These are phyloP conservation scores for Neurospora sp. DNA, from an alignment of 495 filamentous ascomycete species.

Conservation along the genomic window DNA sequence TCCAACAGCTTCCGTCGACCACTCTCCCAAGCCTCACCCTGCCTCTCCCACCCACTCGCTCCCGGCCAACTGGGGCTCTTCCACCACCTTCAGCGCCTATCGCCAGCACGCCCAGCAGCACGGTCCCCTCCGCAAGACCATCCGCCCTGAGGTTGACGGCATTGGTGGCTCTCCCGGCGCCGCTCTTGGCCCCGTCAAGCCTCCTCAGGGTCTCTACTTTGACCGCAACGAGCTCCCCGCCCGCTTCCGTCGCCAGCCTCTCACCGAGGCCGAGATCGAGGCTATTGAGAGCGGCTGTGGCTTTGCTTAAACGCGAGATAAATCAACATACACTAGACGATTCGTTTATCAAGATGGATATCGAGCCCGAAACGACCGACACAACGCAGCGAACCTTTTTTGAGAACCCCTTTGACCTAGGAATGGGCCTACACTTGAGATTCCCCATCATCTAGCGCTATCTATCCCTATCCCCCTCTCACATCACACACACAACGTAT, in stretches of 20 bases:
- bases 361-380: not conserved
- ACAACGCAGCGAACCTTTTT: not conserved
- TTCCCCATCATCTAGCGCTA: not conserved
- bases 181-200: slow-evolving; percentile 58
- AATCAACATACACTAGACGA: not conserved
- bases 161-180: slow-evolving; percentile 58
- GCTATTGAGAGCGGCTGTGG: slow-evolving; percentile 86
- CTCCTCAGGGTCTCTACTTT: slow-evolving; percentile 67
- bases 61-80: slow-evolving; percentile 38
- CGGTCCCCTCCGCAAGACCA: slow-evolving; percentile 64
- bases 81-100: slow-evolving; percentile 75
- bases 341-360: not conserved
- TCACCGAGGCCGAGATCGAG: slow-evolving; percentile 80
- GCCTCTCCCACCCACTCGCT: slow-evolving; percentile 44
- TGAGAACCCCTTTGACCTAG: not conserved
- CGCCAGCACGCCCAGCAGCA: slow-evolving; percentile 88
- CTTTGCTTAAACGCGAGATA: slow-evolving; percentile 21
- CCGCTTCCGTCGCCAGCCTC: slow-evolving; percentile 66
- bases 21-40: slow-evolving; percentile 61
- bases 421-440: not conserved
- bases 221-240: slow-evolving; percentile 79
- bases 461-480: not conserved
- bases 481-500: not conserved
- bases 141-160: slow-evolving; percentile 36
- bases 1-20: slow-evolving; percentile 59